Evolutionary conservation across 805 yeast species (phyloP), one percentile per base, ranked within the genome.

Genomic region (Schwanniomyces polymorphus): DNA sequence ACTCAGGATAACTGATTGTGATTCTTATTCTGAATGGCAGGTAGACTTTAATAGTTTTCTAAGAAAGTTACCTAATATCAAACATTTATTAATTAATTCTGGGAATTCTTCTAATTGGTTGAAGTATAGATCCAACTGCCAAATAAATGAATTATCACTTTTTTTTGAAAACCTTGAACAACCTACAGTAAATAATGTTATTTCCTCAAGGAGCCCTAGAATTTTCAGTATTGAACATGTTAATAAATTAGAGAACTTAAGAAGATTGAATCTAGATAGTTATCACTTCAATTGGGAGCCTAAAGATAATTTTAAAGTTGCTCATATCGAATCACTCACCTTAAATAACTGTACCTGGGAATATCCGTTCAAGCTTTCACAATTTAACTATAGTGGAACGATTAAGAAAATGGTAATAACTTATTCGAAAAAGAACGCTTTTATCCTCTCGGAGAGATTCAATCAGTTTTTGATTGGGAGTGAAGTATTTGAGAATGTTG

Each of bases 311-410:
- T 43, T 55, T 9, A 50, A 57, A 1, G 43, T 23, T 14, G 34
- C 26, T 50, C 33, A 51, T 1, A 54, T 74, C 26, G 52, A 54
- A 5, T 53, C 51, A 2, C 52, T 79, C 23, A 51, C 57, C 3
- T 52, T 81, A 4, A 51, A 57, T 11, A 68, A 80, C 50, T 81
- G 85, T 58, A 72, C 76, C 1, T 81, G 85, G 85, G 78, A 76
- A 48, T 81, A 78, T 50, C 85, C 85, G 0, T 80, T 80, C 54
- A 65, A 71, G 16, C 56, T 79, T 10, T 52, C 61, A 4, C 64
- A 63, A 41, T 73, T 74, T 55, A 70, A 72, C 44, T 45, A 45
- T 5, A 56, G 46, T 35, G 53, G 59, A 33, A 46, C 57, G 9
- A 51, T 73, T n/a, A 51, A 44, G 7, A 46, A 38, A 4, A 54